Percentiles rank a stretch among this genome's conserved stretches.
phyloP scores from a whole-genome alignment of 164 flowering plant genomes.

The Magnolia sinica region DNA sequence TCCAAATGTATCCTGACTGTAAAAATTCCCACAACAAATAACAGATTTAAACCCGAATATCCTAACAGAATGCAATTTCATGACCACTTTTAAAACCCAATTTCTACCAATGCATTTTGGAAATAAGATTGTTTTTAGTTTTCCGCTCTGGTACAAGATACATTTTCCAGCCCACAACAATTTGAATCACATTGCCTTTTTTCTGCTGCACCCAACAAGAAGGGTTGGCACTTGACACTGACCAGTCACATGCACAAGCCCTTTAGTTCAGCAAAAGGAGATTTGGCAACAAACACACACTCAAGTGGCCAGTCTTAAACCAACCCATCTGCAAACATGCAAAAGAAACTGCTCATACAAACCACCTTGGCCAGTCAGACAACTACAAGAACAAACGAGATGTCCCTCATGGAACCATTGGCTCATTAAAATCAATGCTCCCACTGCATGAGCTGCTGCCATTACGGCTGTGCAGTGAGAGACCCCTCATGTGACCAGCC shows the following conservation, averaged over 20 bases:
- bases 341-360: background rate
- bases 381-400: background rate
- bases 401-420: constrained; percentile 12
- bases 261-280: background rate
- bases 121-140: too few relatives aligned
- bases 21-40: too few relatives aligned
- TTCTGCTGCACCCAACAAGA: background rate
- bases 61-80: too few relatives aligned
- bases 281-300: background rate
- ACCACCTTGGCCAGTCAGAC: background rate
- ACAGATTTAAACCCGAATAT: too few relatives aligned
- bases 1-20: too few relatives aligned
- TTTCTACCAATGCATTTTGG: too few relatives aligned
- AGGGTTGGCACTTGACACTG: background rate
- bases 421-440: constrained; percentile 62
- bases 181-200: too few relatives aligned
- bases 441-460: constrained; percentile 72
- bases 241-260: background rate
- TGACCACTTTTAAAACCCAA: too few relatives aligned
- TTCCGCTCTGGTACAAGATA: too few relatives aligned
- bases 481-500: constrained; percentile 51
- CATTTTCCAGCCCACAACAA: too few relatives aligned
- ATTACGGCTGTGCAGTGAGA: constrained; percentile 66
- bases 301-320: background rate
- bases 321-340: background rate